Evolutionary conservation across 2,329 filamentous ascomycete species (phyloP), one percentile per base, ranked within the genome.

Genomic region (Cercospora citrullina): DNA sequence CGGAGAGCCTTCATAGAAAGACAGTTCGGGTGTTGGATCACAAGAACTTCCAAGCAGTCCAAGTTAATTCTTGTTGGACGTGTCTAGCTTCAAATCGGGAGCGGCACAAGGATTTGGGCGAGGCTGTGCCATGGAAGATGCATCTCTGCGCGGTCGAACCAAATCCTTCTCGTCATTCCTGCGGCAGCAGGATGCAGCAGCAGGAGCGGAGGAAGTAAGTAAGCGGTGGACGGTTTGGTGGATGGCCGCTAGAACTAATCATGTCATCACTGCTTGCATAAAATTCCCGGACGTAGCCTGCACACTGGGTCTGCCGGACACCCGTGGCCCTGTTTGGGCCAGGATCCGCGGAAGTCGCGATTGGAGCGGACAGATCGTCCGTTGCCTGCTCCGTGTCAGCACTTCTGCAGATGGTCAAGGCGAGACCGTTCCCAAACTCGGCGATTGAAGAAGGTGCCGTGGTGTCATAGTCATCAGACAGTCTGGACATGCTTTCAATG

Each of bases 211-310:
- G 55, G 30, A 33, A 33, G 55, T 36, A 33, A 21, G 55, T 36
- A 33, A 21, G 55, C 23, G 16, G 16, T 59, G 16, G 18, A 18
- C 10, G 55, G 55, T 23, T 33, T 36, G 2, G 55, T 36, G 31
- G 18, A 33, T 16, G 26, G 55, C 26, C 55, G 55, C 55, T 33
- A 58, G 28, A 36, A 59, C 16, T 21, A 59, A 59, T 53, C 48
- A 59, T 36, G 55, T 59, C 55, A 36, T 59, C 55, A 58, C 55
- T 30, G 53, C 53, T 36, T 58, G 55, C 55, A 58, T 58, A 58
- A 59, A 53, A 59, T 59, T 59, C 28, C 28, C 55, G 28, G 55
- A 36, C 28, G 28, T 2, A 31, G 55, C 55, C 30, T 59, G 48
- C 48, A 39, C 36, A 1, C 36, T 39, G 28, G 16, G 26, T 59